These are phyloP conservation scores for Aspergillus terreus DNA, from an alignment of 2,329 filamentous ascomycete genomes.

Conservation along the genomic window DNA sequence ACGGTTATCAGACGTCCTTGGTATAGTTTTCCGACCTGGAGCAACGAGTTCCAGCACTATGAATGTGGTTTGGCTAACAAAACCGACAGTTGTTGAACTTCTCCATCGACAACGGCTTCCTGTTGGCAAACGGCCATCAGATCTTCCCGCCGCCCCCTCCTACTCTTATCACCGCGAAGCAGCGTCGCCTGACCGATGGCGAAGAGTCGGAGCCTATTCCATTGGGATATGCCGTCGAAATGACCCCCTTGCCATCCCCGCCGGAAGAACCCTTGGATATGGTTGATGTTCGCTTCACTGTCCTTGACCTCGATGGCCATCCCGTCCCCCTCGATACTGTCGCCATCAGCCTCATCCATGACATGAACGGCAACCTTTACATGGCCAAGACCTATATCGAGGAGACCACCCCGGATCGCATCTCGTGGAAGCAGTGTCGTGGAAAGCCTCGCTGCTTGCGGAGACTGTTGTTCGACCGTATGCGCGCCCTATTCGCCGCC, in stretches of 20 bases:
- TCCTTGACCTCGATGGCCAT: conserved; percentile 40
- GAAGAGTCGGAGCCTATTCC: conserved; percentile 33
- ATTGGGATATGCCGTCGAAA: conserved; percentile 43
- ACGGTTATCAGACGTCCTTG: conserved; percentile 33
- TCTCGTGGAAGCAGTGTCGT: conserved; percentile 42
- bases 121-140: conserved; percentile 36
- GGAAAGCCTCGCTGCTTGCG: conserved; percentile 38
- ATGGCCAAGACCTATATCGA: conserved; percentile 38
- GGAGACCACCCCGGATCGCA: conserved; percentile 31
- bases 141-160: conserved; percentile 37
- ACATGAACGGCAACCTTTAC: conserved; percentile 31
- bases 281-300: conserved; percentile 41
- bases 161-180: conserved; percentile 28
- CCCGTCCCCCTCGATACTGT: conserved; percentile 45
- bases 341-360: conserved; percentile 37
- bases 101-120: conserved; percentile 28
- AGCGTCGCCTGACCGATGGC: conserved; percentile 34
- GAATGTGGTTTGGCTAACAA: conserved; percentile 1
- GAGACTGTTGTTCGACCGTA: conserved; percentile 36
- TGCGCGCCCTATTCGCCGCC: conserved; percentile 35
- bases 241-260: conserved; percentile 28
- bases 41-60: background rate
- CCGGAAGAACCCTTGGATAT: conserved; percentile 33
- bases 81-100: conserved; percentile 34
- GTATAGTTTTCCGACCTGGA: conserved; percentile 20